phyloP scores from a whole-genome alignment of 495 filamentous ascomycete species.

The Aspergillus saccharolyticus region DNA sequence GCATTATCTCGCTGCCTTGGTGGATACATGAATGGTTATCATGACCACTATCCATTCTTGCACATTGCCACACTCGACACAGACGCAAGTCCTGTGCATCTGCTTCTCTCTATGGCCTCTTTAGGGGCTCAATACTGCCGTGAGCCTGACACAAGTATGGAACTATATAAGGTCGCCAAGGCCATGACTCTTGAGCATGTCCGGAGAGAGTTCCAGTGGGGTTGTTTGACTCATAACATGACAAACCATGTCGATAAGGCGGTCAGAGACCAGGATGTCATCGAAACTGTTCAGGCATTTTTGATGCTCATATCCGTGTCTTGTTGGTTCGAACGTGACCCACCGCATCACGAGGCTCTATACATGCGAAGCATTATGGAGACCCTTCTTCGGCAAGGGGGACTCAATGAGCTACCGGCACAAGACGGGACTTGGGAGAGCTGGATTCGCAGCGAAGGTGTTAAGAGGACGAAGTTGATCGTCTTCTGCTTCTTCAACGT shows the following conservation, averaged over 20 bases:
- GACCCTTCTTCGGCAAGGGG: constrained; percentile 30
- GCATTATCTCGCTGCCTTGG: constrained; percentile 61
- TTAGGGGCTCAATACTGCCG: constrained; percentile 61
- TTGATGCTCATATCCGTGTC: constrained; percentile 33
- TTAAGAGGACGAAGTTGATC: constrained; percentile 43
- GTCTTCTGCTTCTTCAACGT: constrained; percentile 48
- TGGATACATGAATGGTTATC: constrained; percentile 62
- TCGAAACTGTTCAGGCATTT: constrained; percentile 32
- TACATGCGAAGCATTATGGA: constrained; percentile 34
- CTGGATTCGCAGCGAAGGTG: constrained; percentile 46
- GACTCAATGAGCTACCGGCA: constrained; percentile 30
- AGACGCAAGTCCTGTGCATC: constrained; percentile 49
- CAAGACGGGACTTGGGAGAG: constrained; percentile 38
- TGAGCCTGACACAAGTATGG: constrained; percentile 38
- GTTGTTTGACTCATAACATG: neutral
- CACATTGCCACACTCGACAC: constrained; percentile 59
- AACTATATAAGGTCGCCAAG: constrained; percentile 46
- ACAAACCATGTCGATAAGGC: constrained; percentile 9
- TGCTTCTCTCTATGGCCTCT: constrained; percentile 59
- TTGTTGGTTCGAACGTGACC: constrained; percentile 34
- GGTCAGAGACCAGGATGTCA: constrained; percentile 23
- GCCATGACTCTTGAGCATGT: constrained; percentile 36
- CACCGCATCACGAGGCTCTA: constrained; percentile 31
- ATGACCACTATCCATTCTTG: constrained; percentile 64
- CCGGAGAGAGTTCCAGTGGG: constrained; percentile 30